Evolutionary conservation across 352 stramenopile species (phyloP).

Genomic region (Globisporangium radiosum): DNA sequence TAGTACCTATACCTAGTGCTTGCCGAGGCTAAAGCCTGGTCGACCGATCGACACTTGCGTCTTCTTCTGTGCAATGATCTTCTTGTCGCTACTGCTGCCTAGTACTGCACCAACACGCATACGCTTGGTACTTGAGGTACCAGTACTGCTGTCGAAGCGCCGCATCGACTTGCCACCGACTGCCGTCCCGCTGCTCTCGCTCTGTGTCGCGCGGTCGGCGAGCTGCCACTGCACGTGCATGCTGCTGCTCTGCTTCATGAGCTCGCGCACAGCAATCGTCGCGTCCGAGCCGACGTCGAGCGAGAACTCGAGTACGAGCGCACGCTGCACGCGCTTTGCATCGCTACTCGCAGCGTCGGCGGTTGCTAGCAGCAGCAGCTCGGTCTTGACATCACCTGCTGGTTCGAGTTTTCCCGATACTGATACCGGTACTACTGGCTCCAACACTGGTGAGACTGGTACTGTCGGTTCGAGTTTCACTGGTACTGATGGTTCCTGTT

Average conservation of each 20-base stretch:
- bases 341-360: conserved; percentile 2
- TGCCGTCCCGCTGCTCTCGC: not conserved
- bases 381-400: not conserved
- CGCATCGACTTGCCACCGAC: not conserved
- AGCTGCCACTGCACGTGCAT: conserved; percentile 62
- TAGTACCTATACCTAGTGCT: conserved; percentile 26
- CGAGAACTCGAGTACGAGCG: conserved; percentile 52
- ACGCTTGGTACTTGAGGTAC: too few relatives aligned
- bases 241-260: conserved; percentile 92
- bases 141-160: not conserved
- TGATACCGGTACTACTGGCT: not conserved
- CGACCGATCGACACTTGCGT: conserved; percentile 71
- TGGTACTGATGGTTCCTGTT: too few relatives aligned
- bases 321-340: conserved; percentile 17
- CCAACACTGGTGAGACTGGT: not conserved
- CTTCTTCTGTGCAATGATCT: conserved; percentile 65
- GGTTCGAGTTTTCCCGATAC: not conserved
- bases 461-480: too few relatives aligned
- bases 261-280: conserved; percentile 92
- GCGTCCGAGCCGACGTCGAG: conserved; percentile 77
- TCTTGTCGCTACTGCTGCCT: conserved; percentile 31
- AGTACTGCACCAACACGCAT: too few relatives aligned
- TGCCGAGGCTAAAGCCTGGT: conserved; percentile 76
- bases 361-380: not conserved
- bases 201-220: conserved; percentile 14